Evolutionary conservation across 306 rosid species (phyloP).

Genomic region (Cercis canadensis): DNA sequence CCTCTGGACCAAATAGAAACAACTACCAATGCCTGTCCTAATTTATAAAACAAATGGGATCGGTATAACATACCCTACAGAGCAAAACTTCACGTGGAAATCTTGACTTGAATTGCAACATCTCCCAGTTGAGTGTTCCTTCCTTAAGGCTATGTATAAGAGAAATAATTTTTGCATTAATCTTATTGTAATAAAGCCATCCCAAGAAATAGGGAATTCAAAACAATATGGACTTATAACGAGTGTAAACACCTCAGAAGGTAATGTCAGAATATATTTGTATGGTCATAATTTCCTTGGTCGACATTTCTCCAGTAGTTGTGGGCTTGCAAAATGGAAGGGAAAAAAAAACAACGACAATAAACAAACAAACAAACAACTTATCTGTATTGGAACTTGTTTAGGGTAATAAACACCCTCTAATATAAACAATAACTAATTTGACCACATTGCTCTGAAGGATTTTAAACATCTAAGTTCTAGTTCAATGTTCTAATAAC

Average conservation of each 20-base stretch:
- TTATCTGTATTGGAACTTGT: too few relatives aligned
- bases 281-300: background rate
- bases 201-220: slow-evolving; percentile 13
- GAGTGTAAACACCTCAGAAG: slow-evolving; percentile 14
- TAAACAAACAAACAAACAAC: too few relatives aligned
- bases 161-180: slow-evolving; percentile 24
- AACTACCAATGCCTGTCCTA: slow-evolving; percentile 24
- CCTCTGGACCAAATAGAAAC: slow-evolving; percentile 28
- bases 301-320: background rate
- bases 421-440: background rate
- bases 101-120: slow-evolving; percentile 86
- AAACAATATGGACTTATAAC: slow-evolving; percentile 10
- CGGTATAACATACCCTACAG: slow-evolving; percentile 73
- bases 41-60: slow-evolving; percentile 2
- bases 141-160: slow-evolving; percentile 75
- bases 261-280: background rate
- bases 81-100: slow-evolving; percentile 92
- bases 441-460: background rate
- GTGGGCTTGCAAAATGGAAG: background rate
- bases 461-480: background rate
- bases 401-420: too few relatives aligned
- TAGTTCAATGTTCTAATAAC: background rate
- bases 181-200: slow-evolving; percentile 1
- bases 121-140: slow-evolving; percentile 89
- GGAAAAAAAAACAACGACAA: too few relatives aligned